phyloP scores from a whole-genome alignment of 768 basidiomycete species.

The Pholiota molesta region DNA sequence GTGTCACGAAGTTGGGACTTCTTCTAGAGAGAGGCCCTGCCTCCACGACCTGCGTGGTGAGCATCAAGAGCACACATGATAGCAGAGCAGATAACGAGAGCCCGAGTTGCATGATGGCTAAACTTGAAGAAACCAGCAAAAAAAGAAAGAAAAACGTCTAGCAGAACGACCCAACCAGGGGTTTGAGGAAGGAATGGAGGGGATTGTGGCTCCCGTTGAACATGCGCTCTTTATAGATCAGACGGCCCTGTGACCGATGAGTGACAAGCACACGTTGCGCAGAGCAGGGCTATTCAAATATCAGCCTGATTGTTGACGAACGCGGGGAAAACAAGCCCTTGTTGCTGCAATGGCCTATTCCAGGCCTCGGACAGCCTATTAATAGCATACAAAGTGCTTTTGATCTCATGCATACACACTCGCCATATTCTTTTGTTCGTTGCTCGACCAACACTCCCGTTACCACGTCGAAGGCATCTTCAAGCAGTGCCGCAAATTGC shows the following conservation, averaged over 20 bases:
- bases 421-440: conserved; percentile 1
- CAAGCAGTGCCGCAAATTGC: background rate
- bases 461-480: background rate
- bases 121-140: conserved; percentile 20
- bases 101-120: conserved; percentile 55
- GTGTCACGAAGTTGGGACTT: conserved; percentile 39
- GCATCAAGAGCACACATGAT: conserved; percentile 49
- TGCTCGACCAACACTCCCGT: background rate
- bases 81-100: conserved; percentile 54
- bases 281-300: conserved; percentile 12
- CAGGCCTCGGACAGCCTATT: background rate
- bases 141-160: conserved; percentile 21
- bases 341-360: background rate
- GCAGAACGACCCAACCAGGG: conserved; percentile 26
- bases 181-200: conserved; percentile 16
- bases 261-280: conserved; percentile 12
- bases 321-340: background rate
- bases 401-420: background rate
- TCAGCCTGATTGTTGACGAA: conserved; percentile 1
- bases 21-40: conserved; percentile 43
- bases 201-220: background rate
- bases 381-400: background rate
- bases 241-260: conserved; percentile 11
- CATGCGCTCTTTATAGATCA: conserved; percentile 3
- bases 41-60: conserved; percentile 39